A percentile compares a stretch with the other conserved stretches of the same genome.
Evolutionary conservation across 2,329 filamentous ascomycete species (phyloP).

Genomic region (Seiridium unicorne): DNA sequence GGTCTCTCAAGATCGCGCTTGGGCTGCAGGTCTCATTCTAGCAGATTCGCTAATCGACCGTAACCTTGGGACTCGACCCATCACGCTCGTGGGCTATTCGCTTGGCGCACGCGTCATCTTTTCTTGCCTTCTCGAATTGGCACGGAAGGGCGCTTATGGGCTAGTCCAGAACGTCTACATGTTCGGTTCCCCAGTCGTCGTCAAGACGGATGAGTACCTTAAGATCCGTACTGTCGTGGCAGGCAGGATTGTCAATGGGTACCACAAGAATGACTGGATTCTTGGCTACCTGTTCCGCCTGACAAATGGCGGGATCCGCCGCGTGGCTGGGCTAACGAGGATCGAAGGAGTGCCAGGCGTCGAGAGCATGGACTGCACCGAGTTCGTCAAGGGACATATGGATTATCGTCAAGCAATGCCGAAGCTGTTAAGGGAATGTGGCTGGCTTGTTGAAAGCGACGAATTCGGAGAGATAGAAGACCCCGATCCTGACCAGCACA

Average conservation of each 20-base stretch:
- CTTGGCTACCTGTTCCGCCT: conserved; percentile 92
- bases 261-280: conserved; percentile 96
- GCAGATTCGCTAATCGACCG: conserved; percentile 91
- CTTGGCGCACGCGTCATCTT: conserved; percentile 91
- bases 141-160: conserved; percentile 78
- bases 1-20: conserved; percentile 90
- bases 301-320: conserved; percentile 87
- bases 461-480: conserved; percentile 98
- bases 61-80: conserved; percentile 84
- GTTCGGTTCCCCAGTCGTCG: conserved; percentile 89
- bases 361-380: conserved; percentile 87
- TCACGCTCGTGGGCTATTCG: conserved; percentile 94
- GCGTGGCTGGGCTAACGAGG: conserved; percentile 78
- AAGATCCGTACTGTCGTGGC: conserved; percentile 79
- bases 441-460: conserved; percentile 88
- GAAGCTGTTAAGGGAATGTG: conserved; percentile 77
- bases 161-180: conserved; percentile 93
- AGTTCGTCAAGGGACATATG: conserved; percentile 89
- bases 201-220: conserved; percentile 86
- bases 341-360: conserved; percentile 75
- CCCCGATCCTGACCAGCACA: conserved; percentile 91
- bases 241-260: conserved; percentile 94
- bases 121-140: conserved; percentile 83
- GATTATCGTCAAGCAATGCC: conserved; percentile 94
- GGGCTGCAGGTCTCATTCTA: conserved; percentile 83